Evolutionary conservation across 139 green algal species (phyloP), one percentile per base, ranked within the genome.

Genomic region (Yamagishiella unicocca): DNA sequence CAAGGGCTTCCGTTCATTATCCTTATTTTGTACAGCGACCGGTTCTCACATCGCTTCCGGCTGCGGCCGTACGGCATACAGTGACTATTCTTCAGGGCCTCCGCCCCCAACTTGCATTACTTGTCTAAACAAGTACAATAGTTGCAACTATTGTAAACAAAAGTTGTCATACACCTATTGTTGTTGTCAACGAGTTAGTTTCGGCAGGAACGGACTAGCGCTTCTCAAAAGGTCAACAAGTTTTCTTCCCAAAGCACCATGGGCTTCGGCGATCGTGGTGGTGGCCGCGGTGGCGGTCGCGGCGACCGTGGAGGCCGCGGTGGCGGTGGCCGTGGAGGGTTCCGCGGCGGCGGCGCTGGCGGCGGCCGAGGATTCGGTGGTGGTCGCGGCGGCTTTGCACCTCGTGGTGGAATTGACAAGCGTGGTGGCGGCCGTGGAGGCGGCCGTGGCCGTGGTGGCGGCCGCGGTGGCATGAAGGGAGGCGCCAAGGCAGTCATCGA

Each of bases 401-500:
- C 64, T 37, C 89, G 92, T 45, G 73, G 89, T 27, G 75, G 82
- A 14, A 50, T 81, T 55, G 68, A 71, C 33, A 88, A 89, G 33
- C 70, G 70, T 46, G 88, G 90, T 42, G 82, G 92, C 38, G 77
- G 88, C 19, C 76, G 88, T 54, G 42, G 90, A 33, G 91, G 91
- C 29, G 72, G 92, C 21, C 88, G 94, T 10, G 93, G 91, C 29
- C 77, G 92, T 25, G 89, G 94, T 10, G 93, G 94, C 17, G 93
- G 95, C 19, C 86, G 96, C 5, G 95, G 97, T 62, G 97, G 97
- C 58, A 98, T 99, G 95, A 96, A 92, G 85, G 97, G 97, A 45
- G 96, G 96, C 37, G 91, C 96, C 53, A 97, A 96, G 93, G 94
- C 98, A 4, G 89, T 98, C 8, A 94, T 99, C 24, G 98, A 99